phyloP scores from a whole-genome alignment of 768 basidiomycete species.

The Candolleomyces efflorescens region DNA sequence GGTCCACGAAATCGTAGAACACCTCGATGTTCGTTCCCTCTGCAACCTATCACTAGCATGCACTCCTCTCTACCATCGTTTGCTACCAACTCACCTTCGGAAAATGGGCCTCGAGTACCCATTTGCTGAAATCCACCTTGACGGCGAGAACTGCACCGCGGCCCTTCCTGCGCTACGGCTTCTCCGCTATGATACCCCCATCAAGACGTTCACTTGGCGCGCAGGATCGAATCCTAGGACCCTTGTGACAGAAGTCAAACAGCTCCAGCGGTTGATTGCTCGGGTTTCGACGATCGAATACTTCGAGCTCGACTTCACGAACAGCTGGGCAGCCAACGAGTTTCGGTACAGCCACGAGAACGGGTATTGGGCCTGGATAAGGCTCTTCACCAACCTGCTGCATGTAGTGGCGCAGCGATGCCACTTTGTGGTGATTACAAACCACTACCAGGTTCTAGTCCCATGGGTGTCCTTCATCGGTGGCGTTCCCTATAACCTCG shows the following conservation, averaged over 20 bases:
- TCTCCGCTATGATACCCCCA: constrained; percentile 2
- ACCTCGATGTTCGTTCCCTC: constrained; percentile 5
- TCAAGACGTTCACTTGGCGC: constrained; percentile 4
- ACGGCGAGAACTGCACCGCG: not conserved
- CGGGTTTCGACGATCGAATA: constrained; percentile 3
- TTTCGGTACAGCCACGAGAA: constrained; percentile 6
- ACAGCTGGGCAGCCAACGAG: constrained; percentile 6
- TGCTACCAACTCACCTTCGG: constrained; percentile 2
- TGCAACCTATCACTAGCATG: constrained; percentile 8
- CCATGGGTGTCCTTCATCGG: constrained; percentile 9
- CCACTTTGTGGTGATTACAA: constrained; percentile 5
- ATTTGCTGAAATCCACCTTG: constrained; percentile 4
- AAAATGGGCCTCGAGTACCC: not conserved
- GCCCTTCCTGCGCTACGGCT: constrained; percentile 7
- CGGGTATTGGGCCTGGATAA: constrained; percentile 8
- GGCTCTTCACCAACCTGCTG: constrained; percentile 7
- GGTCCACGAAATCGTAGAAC: constrained; percentile 3
- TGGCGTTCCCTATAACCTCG: constrained; percentile 8
- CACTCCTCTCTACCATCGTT: constrained; percentile 3
- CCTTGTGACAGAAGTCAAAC: constrained; percentile 5
- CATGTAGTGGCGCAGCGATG: constrained; percentile 8
- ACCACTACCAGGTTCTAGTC: constrained; percentile 7
- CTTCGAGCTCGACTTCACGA: constrained; percentile 9
- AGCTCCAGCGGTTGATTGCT: constrained; percentile 6
- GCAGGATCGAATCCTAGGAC: constrained; percentile 3